Evolutionary conservation across 139 green algal genomes (phyloP), one percentile per base, ranked within the genome.

Genomic region (Haematococcus lacustris): DNA sequence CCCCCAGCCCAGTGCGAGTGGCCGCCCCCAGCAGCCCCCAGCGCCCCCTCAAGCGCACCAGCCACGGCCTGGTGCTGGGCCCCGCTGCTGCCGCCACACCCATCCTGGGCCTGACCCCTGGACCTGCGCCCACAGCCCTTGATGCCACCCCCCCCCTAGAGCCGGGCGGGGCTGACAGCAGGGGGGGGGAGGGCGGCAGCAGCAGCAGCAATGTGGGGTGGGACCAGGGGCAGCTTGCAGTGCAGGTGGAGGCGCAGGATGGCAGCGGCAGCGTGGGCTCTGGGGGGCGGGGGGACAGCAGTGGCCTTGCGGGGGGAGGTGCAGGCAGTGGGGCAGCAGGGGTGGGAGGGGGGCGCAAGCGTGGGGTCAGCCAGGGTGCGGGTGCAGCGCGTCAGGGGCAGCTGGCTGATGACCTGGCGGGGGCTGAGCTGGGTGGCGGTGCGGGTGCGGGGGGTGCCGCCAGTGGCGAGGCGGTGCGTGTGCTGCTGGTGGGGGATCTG

Each of bases 401-500:
- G 43, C 9, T 28, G 43, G 43, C 9, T 9, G 9, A 17, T 9
- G 9, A 53, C 9, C 9, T 28, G 43, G 43, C 9, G 43, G 43
- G 17, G 43, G 43, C 9, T 9, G 43, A 53, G 43, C 9, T 53
- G 43, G 9, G 9, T 9, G 9, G 9, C 17, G 43, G 43, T 64
- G 53, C 53, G 53, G 53, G 53, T 30, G 21, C 30, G 53, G 53
- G 4, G 13, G 33, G 53, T 30, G n/a, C n/a, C n/a, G n/a, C n/a
- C n/a, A n/a, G n/a, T n/a, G n/a, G n/a, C n/a, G n/a, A n/a, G n/a
- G n/a, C n/a, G n/a, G 53, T 64, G 53, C 53, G 53, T 26, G 53
- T 64, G 53, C 53, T 77, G 66, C 37, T 70, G 57, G 21, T 76
- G 26, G 69, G 63, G 34, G 83, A 89, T 68, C 76, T 85, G 74